These are phyloP conservation scores for Phytophthora meadii DNA, from an alignment of 352 stramenopile species.

Conservation along the genomic window DNA sequence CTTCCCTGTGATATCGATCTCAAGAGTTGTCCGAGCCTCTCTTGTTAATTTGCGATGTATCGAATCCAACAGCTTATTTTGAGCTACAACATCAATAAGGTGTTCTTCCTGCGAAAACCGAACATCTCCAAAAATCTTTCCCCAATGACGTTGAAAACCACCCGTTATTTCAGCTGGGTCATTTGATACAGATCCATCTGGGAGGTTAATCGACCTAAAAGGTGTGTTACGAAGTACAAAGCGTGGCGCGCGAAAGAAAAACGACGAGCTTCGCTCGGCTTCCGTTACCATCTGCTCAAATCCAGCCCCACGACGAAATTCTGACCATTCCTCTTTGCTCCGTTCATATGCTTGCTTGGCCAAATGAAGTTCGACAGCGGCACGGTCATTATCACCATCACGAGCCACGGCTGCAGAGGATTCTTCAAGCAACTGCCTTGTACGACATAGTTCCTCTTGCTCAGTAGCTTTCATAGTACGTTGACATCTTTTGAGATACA, in stretches of 20 bases:
- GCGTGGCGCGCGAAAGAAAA: constrained; percentile 8
- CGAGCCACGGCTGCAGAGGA: constrained; percentile 2
- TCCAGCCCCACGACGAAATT: background rate
- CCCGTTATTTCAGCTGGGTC: background rate
- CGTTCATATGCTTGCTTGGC: constrained; percentile 3
- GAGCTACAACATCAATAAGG: background rate
- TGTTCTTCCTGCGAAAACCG: background rate
- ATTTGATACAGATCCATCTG: background rate
- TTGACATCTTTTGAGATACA: constrained; percentile 9
- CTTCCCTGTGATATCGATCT: background rate
- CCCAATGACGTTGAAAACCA: constrained; percentile 8
- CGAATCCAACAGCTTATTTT: background rate
- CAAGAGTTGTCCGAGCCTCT: background rate
- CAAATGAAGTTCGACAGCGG: constrained; percentile 7
- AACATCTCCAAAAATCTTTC: constrained; percentile 1
- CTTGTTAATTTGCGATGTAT: background rate
- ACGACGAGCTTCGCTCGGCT: background rate
- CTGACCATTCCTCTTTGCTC: constrained; percentile 1
- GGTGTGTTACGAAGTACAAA: constrained; percentile 4
- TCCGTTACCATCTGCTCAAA: constrained; percentile 12
- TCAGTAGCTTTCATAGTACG: background rate
- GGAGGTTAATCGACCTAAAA: background rate
- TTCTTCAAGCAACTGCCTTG: constrained; percentile 5
- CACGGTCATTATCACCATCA: background rate
- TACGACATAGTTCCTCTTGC: background rate